Base-by-base conservation (phyloP, 306 rosid genomes). In the Rosa rugosa region DNA sequence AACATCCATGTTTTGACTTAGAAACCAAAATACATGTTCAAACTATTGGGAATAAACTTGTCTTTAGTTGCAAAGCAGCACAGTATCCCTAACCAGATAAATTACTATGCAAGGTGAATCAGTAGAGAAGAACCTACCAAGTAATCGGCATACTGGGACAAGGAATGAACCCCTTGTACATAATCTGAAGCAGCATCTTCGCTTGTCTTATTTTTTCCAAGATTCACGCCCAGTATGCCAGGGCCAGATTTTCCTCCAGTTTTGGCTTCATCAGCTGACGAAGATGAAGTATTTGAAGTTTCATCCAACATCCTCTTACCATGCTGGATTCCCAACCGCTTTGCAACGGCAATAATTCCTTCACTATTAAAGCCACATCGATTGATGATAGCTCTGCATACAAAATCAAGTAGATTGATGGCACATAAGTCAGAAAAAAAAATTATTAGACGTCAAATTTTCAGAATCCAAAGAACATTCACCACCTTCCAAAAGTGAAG, bases 221-320 rank as follows among this genome's bases (percentile, higher is more conserved):
- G 93, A 91, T 94, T 94, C 80, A 94, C 99, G 17, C 99, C 99
- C 80, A 94, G 93, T 81, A 94, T 91, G 50, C 99, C 99, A 72
- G 99, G 99, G 46, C 99, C 99, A 78, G 99, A 97, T 84, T 94
- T 94, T 76, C 99, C 99, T 72, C 97, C 97, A 9, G 86, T 88
- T 76, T 86, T 91, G 81, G 83, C 88, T 71, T 94, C 99, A 72
- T 89, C 89, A 81, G 77, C 85, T 9, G 92, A 68, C 75, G 94
- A 85, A 73, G 87, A 60, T 76, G 94, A 74, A 81, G 84, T 42
- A 47, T 86, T 88, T 38, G 93, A 86, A 67, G 97, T 91, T 87
- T 94, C 99, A 86, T 91, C 95, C 80, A 94, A 80, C 85, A 89
- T 94, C 87, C 99, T 94, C 87, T 92, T 92, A 68, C 95, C 99